Evolutionary conservation across 176 grass and related monocot species (phyloP).

Genomic region (Olyra latifolia): DNA sequence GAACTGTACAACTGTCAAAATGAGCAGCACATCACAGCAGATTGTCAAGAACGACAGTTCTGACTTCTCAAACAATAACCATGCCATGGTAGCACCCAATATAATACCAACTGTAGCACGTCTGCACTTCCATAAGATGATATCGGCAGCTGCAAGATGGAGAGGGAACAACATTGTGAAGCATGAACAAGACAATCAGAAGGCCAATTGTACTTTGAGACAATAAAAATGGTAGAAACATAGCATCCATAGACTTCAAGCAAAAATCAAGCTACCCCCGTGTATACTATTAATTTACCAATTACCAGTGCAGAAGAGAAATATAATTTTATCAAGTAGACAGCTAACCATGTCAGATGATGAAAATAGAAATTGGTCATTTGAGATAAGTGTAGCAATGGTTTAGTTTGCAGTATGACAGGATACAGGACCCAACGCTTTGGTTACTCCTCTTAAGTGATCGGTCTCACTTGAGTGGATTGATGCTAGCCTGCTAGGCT

Average conservation of each 20-base stretch:
- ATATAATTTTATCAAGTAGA: neutral
- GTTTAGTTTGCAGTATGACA: neutral
- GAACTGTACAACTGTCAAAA: slow-evolving; percentile 76
- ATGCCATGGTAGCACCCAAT: slow-evolving; percentile 65
- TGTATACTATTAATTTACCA: neutral
- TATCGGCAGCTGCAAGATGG: slow-evolving; percentile 75
- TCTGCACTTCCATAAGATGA: slow-evolving; percentile 81
- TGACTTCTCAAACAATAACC: slow-evolving; percentile 89
- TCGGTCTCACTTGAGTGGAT: neutral
- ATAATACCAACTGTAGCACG: slow-evolving; percentile 61
- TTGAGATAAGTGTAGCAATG: neutral
- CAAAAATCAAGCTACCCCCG: slow-evolving; percentile 1
- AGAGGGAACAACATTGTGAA: neutral
- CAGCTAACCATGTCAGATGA: neutral
- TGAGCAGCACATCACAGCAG: slow-evolving; percentile 84
- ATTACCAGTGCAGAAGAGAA: neutral
- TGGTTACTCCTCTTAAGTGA: neutral
- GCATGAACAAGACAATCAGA: neutral
- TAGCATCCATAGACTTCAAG: neutral
- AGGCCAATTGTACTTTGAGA: neutral
- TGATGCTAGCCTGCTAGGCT: neutral
- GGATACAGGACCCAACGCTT: neutral
- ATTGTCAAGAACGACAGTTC: slow-evolving; percentile 91
- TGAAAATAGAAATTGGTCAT: neutral
- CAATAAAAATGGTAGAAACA: slow-evolving; percentile 5